Percentiles rank a stretch among this genome's conserved stretches.
Conservation (phyloP, 2,329 filamentous ascomycete genomes). For the Fusarium oxysporum region DNA sequence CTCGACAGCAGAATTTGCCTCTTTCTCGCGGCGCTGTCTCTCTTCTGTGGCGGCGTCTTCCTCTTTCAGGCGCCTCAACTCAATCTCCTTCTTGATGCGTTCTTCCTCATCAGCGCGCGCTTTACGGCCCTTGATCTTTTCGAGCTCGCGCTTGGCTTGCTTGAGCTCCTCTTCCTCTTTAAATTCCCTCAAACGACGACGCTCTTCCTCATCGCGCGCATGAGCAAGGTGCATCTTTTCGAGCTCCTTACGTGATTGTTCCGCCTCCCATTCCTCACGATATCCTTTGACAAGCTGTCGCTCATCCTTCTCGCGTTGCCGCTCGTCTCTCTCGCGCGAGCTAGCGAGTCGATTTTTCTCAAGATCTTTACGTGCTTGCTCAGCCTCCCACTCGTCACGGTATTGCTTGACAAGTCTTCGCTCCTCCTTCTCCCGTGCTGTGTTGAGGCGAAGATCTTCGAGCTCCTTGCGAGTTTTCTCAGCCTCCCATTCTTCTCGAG, state of each 20-base stretch:
- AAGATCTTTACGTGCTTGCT: constrained; percentile 57
- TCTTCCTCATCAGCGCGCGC: constrained; percentile 62
- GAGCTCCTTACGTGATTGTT: constrained; percentile 40
- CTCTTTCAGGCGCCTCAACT: constrained; percentile 62
- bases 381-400: constrained; percentile 56
- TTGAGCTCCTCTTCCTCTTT: constrained; percentile 60
- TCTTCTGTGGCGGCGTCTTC: constrained; percentile 54
- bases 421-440: constrained; percentile 54
- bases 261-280: constrained; percentile 55
- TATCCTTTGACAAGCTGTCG: constrained; percentile 52
- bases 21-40: constrained; percentile 54
- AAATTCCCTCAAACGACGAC: constrained; percentile 54
- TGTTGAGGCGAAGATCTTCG: constrained; percentile 56
- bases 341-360: constrained; percentile 57
- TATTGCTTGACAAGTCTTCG: constrained; percentile 55
- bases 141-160: constrained; percentile 61
- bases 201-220: constrained; percentile 52
- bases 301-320: constrained; percentile 38
- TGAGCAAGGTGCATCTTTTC: constrained; percentile 33
- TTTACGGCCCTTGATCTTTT: constrained; percentile 59
- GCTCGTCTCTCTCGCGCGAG: constrained; percentile 53
- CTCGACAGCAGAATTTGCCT: constrained; percentile 63
- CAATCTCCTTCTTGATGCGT: constrained; percentile 64
- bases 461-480: constrained; percentile 57
- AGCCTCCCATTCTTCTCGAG: constrained; percentile 57